Conservation (phyloP, 2,329 filamentous ascomycete genomes). For the Colletotrichum spinosum region DNA sequence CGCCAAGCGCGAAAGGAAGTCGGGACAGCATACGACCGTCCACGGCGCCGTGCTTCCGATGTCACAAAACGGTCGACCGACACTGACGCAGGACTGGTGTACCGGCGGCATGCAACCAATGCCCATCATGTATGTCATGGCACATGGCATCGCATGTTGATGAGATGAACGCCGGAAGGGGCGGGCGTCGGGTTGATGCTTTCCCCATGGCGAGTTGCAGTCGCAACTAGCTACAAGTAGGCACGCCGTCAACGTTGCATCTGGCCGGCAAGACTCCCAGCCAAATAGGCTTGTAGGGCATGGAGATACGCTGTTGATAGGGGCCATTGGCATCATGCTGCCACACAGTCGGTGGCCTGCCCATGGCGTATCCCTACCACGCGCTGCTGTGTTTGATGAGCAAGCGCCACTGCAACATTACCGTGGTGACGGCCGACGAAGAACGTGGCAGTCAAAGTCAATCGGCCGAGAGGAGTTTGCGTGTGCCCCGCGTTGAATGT, state of each 20-base stretch:
- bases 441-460: conserved; percentile 6
- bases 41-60: background rate
- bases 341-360: too few relatives aligned
- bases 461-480: conserved; percentile 32
- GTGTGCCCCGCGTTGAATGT: conserved; percentile 3
- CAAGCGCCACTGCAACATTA: conserved; percentile 12
- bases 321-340: too few relatives aligned
- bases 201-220: conserved; percentile 6
- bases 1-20: too few relatives aligned
- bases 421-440: background rate
- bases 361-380: background rate
- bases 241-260: conserved; percentile 6
- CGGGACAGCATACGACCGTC: too few relatives aligned
- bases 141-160: conserved; percentile 22
- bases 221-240: conserved; percentile 12
- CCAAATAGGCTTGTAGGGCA: too few relatives aligned
- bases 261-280: background rate
- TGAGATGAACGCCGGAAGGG: conserved; percentile 25
- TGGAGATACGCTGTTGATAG: too few relatives aligned
- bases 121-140: conserved; percentile 36
- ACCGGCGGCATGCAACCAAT: conserved; percentile 18
- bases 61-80: background rate
- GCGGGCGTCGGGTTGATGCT: conserved; percentile 1
- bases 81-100: conserved; percentile 2
- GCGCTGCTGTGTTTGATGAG: conserved; percentile 17